phyloP scores from a whole-genome alignment of 2,329 filamentous ascomycete species.

The Pseudogymnoascus sp. region DNA sequence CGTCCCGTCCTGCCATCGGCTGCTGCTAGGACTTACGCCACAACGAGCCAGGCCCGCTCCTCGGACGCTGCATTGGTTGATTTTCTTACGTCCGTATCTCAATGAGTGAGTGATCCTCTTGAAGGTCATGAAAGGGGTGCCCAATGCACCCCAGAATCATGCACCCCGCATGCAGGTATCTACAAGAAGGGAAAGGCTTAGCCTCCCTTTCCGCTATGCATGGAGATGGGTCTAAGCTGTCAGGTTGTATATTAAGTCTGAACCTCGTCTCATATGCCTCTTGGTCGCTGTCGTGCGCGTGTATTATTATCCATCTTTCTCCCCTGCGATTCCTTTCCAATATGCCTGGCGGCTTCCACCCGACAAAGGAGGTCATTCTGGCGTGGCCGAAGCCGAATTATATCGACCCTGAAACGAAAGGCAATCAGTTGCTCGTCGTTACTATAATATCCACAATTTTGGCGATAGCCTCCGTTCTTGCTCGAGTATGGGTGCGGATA shows the following conservation, averaged over 20 bases:
- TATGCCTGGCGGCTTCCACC: constrained; percentile 3
- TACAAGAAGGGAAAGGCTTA: not conserved
- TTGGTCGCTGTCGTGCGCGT: not conserved
- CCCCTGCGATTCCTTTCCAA: not conserved
- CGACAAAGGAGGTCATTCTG: not conserved
- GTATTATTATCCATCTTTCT: not conserved
- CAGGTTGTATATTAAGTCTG: not conserved
- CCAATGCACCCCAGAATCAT: not conserved
- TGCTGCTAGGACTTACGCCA: not conserved
- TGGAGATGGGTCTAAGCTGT: not conserved
- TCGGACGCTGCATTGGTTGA: not conserved
- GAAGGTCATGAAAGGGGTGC: not conserved
- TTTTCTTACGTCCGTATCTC: not conserved
- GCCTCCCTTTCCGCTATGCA: not conserved
- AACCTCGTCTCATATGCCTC: not conserved
- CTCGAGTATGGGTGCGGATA: not conserved
- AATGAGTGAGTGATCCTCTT: not conserved
- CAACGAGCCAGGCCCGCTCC: not conserved
- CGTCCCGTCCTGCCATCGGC: not conserved
- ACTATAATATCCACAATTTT: not conserved
- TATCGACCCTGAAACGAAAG: not conserved
- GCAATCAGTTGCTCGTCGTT: not conserved
- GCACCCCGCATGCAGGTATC: not conserved
- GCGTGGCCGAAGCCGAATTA: constrained; percentile 5
- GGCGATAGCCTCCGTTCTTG: not conserved